A percentile compares a stretch with the other conserved stretches of the same genome.
phyloP scores from a whole-genome alignment of 495 filamentous ascomycete genomes.

The Penicillium silybi region DNA sequence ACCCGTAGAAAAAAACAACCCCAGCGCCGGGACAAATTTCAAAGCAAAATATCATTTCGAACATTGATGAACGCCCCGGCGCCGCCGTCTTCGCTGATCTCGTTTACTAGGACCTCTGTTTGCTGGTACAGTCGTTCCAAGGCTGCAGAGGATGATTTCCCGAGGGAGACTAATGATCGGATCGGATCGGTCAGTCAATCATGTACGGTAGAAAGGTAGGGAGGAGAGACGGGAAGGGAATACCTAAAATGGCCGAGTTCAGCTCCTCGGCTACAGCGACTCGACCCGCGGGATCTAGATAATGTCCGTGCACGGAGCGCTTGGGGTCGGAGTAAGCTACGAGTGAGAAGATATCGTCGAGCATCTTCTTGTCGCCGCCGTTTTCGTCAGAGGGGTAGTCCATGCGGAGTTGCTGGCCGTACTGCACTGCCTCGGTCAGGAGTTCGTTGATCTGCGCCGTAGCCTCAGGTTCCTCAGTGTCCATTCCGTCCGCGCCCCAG shows the following conservation, averaged over 20 bases:
- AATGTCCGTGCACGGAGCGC: constrained; percentile 66
- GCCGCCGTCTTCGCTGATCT: constrained; percentile 77
- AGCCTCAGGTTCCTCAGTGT: constrained; percentile 44
- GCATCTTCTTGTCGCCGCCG: constrained; percentile 65
- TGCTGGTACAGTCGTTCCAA: constrained; percentile 85
- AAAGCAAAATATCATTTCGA: constrained; percentile 56
- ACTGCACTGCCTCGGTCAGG: constrained; percentile 66
- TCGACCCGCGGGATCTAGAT: constrained; percentile 72
- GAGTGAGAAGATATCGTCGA: constrained; percentile 84
- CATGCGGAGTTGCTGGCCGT: constrained; percentile 71
- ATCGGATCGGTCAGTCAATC: constrained; percentile 18
- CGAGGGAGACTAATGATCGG: constrained; percentile 65
- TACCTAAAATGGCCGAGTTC: constrained; percentile 90
- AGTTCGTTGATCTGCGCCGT: constrained; percentile 49
- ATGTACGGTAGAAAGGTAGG: constrained; percentile 11
- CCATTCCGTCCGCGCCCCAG: constrained; percentile 51
- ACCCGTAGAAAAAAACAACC: background rate
- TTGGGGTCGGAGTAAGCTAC: constrained; percentile 82
- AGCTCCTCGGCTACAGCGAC: constrained; percentile 87
- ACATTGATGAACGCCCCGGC: constrained; percentile 86
- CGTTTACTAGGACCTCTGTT: constrained; percentile 77
- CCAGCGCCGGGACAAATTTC: constrained; percentile 6
- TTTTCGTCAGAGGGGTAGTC: constrained; percentile 69
- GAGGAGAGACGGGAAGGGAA: constrained; percentile 1
- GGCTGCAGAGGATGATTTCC: constrained; percentile 83